Evolutionary conservation across 2,329 filamentous ascomycete species (phyloP).

Genomic region (Fonsecaea multimorphosa): DNA sequence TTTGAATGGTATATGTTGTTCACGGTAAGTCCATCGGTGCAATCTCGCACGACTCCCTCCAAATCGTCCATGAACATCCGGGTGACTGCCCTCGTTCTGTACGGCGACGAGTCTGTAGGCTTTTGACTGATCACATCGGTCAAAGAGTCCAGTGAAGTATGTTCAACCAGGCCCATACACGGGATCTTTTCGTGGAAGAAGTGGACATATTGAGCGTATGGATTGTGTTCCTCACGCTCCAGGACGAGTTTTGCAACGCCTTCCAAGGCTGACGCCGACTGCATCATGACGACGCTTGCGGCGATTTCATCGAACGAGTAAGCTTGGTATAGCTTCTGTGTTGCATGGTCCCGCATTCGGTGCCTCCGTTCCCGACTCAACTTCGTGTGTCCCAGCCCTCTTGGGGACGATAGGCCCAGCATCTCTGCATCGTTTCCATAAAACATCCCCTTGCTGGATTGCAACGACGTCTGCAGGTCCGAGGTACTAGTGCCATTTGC

Average conservation of each 20-base stretch:
- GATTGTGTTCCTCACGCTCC: constrained; percentile 69
- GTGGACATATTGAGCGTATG: constrained; percentile 84
- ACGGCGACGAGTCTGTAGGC: constrained; percentile 68
- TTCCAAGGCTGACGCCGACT: constrained; percentile 76
- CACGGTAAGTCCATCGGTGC: constrained; percentile 69
- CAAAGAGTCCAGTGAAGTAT: constrained; percentile 70
- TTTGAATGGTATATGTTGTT: constrained; percentile 61
- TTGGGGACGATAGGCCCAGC: constrained; percentile 62
- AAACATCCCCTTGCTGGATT: constrained; percentile 53
- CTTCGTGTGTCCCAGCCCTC: constrained; percentile 65
- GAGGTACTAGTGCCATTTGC: constrained; percentile 74
- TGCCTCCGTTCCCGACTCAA: constrained; percentile 78
- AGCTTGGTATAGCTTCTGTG: constrained; percentile 75
- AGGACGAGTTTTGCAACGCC: constrained; percentile 76
- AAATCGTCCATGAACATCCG: constrained; percentile 77
- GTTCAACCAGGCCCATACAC: constrained; percentile 72
- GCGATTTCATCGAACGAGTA: constrained; percentile 84
- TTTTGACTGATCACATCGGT: constrained; percentile 70
- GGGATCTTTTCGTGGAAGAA: constrained; percentile 93
- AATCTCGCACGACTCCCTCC: constrained; percentile 70
- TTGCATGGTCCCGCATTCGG: constrained; percentile 80
- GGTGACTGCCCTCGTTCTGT: constrained; percentile 76
- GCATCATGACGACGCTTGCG: constrained; percentile 82
- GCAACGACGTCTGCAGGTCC: constrained; percentile 63
- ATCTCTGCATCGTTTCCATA: constrained; percentile 58